Evolutionary conservation across 2,329 filamentous ascomycete genomes (phyloP), one percentile per base, ranked within the genome.

Genomic region (Daldinia sp.): DNA sequence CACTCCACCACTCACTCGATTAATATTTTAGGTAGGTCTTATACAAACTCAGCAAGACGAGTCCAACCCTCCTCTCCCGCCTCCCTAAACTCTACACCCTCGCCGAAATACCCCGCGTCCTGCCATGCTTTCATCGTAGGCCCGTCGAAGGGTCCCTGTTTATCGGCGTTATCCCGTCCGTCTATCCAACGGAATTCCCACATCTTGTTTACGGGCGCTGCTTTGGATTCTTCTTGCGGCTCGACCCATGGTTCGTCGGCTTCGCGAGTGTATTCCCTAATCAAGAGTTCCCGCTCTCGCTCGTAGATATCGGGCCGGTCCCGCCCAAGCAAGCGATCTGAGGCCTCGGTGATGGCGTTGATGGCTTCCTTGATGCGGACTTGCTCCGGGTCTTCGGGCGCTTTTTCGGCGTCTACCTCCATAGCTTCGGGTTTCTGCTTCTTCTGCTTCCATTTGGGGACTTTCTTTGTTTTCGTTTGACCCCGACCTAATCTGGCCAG

Each of bases 121-220:
- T 90, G 88, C 95, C 95, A 99, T 2, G 92, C 91, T 71, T 88
- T 87, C 95, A 99, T 98, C 34, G 90, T 94, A 4, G 83, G 76
- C 6, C 85, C 86, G 73, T 97, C 93, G 76, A 93, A 99, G 0
- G 95, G 94, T 0, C 95, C 95, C 76, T 99, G 93, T 60, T 86
- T 85, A 48, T 87, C 85, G 9, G 86, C 92, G 25, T 87, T 90
- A 73, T 97, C 94, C 37, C 93, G 85, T 15, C 92, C 92, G 75
- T 97, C 93, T 35, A 88, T 89, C 95, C 95, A 99, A 61, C 92
- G 86, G 76, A 93, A 99, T 77, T 98, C 92, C 94, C 94, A 99
- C 82, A 87, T 85, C 63, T 71, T 79, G 49, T 45, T 65, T 15
- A 53, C 70, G 58, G 70, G 54, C 63, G 64, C 70, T 59, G 57